Evolutionary conservation across 1,284 basidiomycete species (phyloP).

Genomic region (Calocybe gambosa): DNA sequence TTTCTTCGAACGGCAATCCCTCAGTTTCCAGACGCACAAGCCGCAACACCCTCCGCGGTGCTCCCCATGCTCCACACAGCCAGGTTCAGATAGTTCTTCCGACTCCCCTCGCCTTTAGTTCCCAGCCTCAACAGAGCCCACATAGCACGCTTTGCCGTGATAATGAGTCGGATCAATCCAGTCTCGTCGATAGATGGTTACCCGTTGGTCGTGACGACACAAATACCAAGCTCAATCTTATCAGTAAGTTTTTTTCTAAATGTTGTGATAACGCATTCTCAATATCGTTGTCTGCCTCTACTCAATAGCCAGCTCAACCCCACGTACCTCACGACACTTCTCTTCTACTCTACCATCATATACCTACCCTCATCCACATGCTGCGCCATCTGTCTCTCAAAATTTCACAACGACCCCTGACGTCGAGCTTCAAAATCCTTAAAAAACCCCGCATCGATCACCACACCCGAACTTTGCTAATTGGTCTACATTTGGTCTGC

Average conservation of each 20-base stretch:
- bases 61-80: conserved; percentile 49
- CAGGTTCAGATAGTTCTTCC: conserved; percentile 57
- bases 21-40: conserved; percentile 26
- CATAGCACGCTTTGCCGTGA: conserved; percentile 12
- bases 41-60: conserved; percentile 35
- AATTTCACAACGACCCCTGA: background rate
- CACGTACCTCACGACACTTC: conserved; percentile 10
- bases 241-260: conserved; percentile 1
- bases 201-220: conserved; percentile 15
- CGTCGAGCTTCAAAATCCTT: background rate
- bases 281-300: background rate
- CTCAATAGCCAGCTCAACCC: conserved; percentile 4
- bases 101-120: conserved; percentile 40
- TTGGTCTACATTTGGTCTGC: conserved; percentile 1
- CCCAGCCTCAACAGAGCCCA: conserved; percentile 19
- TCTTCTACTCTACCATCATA: conserved; percentile 11
- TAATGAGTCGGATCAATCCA: conserved; percentile 19
- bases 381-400: conserved; percentile 12
- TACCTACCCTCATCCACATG: conserved; percentile 6
- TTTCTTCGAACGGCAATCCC: conserved; percentile 22
- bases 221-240: background rate
- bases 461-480: background rate
- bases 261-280: background rate
- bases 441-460: background rate
- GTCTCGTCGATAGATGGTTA: conserved; percentile 35